Base-by-base conservation (phyloP, 371 early-diverging fungal species). In the Lichtheimia hyalospora region DNA sequence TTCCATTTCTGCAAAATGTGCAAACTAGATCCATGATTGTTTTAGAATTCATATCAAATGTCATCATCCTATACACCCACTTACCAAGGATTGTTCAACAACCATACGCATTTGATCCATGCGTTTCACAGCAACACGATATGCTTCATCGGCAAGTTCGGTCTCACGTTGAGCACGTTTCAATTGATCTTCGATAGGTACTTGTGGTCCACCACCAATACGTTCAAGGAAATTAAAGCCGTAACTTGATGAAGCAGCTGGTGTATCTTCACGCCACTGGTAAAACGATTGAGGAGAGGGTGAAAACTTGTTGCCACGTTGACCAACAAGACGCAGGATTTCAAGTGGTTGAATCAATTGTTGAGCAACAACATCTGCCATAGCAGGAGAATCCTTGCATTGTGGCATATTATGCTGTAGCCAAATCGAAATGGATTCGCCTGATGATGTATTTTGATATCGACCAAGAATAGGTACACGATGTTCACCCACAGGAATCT, bases 381-480 rank as follows among this genome's bases (percentile, higher is more conserved):
- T 89, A 2, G 81, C 71, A 63, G 84, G 81, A 60, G 79, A 69
- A 69, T 87, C 73, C 74, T 79, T 60, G 75, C 85, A 60, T 67
- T 87, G 67, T 3, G 84, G 77, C 57, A 89, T 55, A 69, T 84
- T 83, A 42, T 84, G 81, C 60, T 84, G 85, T 58, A 89, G 74
- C 92, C 92, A 91, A 23, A 77, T 70, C 1, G 85, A 85, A 55
- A 91, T 83, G 52, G 82, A 78, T 54, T 88, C 87, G 24, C 92
- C 92, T 5, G 85, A 69, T 1, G 88, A 85, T 34, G 88, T 84
- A 28, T 86, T 77, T 40, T 77, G 74, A 66, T 90, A 91, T 7
- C 81, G 77, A 6, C 92, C 92, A 28, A 91, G 66, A 53, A 91
- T 83, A 16, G 89, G 87, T 7, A 87, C 85, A 60, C 82, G 82